These are phyloP conservation scores for Gamsiella multidivaricata DNA, from an alignment of 192 early-diverging fungal genomes.

Conservation along the genomic window DNA sequence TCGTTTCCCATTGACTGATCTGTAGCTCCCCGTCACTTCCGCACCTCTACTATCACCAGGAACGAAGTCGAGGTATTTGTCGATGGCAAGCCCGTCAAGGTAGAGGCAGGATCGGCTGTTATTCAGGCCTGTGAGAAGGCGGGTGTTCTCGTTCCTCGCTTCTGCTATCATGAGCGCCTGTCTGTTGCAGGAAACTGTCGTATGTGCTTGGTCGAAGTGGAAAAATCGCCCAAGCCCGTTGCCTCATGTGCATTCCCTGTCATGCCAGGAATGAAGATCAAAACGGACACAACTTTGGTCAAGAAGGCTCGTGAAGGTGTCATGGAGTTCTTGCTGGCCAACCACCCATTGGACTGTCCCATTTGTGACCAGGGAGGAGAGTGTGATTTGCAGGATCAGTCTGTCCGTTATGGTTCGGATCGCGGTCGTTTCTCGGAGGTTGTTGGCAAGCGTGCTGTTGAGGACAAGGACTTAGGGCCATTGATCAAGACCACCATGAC, in stretches of 20 bases:
- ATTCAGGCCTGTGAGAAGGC: constrained; percentile 99
- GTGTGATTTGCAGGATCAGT: constrained; percentile 99
- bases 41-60: constrained; percentile 56
- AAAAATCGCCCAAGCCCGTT: constrained; percentile 94
- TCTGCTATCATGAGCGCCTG: constrained; percentile 81
- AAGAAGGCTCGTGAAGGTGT: constrained; percentile 96
- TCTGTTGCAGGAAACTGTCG: constrained; percentile 99
- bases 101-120: constrained; percentile 92
- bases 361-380: constrained; percentile 99
- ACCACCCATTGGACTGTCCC: constrained; percentile 98
- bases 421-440: constrained; percentile 89
- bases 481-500: constrained; percentile 97
- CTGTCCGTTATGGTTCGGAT: constrained; percentile 94
- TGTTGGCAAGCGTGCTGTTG: constrained; percentile 91
- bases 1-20: no score
- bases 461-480: constrained; percentile 97
- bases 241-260: constrained; percentile 99
- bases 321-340: constrained; percentile 94
- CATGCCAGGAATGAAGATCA: constrained; percentile 96
- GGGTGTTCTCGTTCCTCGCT: constrained; percentile 88
- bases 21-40: constrained; percentile 55
- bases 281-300: constrained; percentile 93
- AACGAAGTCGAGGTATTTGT: constrained; percentile 90
- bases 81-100: constrained; percentile 88
- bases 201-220: constrained; percentile 99